Base-by-base conservation (phyloP, 805 yeast species). In the Kregervanrija delftensis region DNA sequence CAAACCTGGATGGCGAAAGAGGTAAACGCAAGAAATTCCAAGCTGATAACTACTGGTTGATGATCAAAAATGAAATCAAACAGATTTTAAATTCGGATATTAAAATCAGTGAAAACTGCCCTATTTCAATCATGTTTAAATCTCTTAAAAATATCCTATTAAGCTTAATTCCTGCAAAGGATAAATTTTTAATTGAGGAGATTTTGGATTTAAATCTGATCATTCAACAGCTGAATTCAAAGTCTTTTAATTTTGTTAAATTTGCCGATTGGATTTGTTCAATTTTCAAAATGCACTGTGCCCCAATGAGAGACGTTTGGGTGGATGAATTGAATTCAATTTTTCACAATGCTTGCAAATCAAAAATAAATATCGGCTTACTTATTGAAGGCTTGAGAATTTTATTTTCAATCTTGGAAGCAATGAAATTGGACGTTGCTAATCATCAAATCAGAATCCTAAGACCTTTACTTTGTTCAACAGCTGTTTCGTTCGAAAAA, bases 371-470 rank as follows among this genome's bases (percentile, higher is more conserved):
- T 34, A 50, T 74, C 4, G 49, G 66, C 5, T 69, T 72, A 49
- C 67, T 89, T 35, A 84, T 86, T 30, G 86, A 80, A 32, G 96
- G 95, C 1, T 67, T 91, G 43, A 73, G 89, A 45, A 75, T 81
- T 62, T 74, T 86, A 8, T 87, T 90, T 59, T 82, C 85, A 47
- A 83, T 91, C 46, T 69, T 91, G 50, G 97, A 90, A 63, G 91
- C 95, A 10, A 89, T 90, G 95, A 91, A 90, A 62, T 71, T 90
- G 49, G 97, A 91, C 58, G 93, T 89, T 45, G 96, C 97, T 12
- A 90, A 90, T 65, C 96, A 90, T 60, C 96, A 90, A 65, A 86
- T 91, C 44, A 74, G 96, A 52, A 79, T 87, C 15, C 68, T 89
- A 43, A 74, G 96, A 56, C 95, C 96, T 2, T 83, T 84, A 2